Evolutionary conservation across 352 stramenopile species (phyloP), one percentile per base, ranked within the genome.

Genomic region (Globisporangium solare): DNA sequence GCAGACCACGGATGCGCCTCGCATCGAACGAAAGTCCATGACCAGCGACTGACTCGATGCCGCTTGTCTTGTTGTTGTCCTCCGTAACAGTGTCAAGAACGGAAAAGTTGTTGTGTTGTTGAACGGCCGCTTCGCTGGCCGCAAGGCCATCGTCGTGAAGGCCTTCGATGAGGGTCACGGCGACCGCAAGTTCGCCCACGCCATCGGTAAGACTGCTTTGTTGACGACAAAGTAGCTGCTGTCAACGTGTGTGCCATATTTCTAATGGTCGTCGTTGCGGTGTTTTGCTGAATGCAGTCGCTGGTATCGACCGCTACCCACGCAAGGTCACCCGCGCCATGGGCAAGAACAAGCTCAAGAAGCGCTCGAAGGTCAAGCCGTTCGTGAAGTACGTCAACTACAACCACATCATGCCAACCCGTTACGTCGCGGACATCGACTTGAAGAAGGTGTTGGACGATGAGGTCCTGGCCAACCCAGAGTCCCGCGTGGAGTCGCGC

Each of bases 321-420:
- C 91, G 95, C 66, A 98, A 99, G 88, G 92, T 99, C 63, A 99
- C 96, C 45, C 94, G 94, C 66, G 69, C 82, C 49, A 99, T 99
- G 97, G 74, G 84, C 80, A 96, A 94, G 83, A 94, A 93, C 71
- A 99, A 99, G 89, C 85, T 99, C 47, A 89, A 96, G 69, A 98
- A 99, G 87, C 81, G 94, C 73, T 95, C 89, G 24, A 98, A 98
- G 79, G 89, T 99, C 58, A 99, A 99, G 84, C 97, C 97, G 47
- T 99, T 99, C 76, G 84, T 99, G 53, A 99, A 99, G 86, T 98
- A 97, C 83, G 86, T 99, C 66, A 99, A 99, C 89, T 98, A 98
- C 76, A 98, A 97, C 86, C 97, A 99, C 83, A 90, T 99, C 69
- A 99, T 99, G 94, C 97, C 97, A 59, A 99, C 97, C 54, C 95